Conservation (phyloP, 805 yeast genomes). For the Metschnikowia arizonensis region DNA sequence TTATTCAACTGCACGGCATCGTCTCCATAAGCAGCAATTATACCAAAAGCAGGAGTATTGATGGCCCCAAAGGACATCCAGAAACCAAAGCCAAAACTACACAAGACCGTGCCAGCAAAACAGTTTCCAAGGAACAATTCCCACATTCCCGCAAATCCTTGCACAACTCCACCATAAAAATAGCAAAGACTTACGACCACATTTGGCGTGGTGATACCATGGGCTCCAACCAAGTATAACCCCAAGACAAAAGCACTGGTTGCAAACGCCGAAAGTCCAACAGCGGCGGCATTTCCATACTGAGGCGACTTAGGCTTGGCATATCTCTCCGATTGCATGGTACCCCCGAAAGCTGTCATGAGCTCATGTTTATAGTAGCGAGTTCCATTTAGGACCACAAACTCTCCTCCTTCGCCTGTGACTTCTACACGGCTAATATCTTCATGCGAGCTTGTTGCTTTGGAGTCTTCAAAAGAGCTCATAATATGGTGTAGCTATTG, state of each 20-base stretch:
- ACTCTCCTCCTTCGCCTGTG: slow-evolving; percentile 37
- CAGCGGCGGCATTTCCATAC: slow-evolving; percentile 50
- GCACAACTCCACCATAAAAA: slow-evolving; percentile 49
- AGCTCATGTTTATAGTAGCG: slow-evolving; percentile 52
- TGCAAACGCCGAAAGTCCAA: slow-evolving; percentile 50
- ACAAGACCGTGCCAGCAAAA: slow-evolving; percentile 52
- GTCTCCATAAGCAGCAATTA: slow-evolving; percentile 43
- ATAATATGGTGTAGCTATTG: not conserved
- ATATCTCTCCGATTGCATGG: slow-evolving; percentile 41
- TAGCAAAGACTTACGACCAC: slow-evolving; percentile 44
- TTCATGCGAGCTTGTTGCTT: not conserved
- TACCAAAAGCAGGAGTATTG: slow-evolving; percentile 53
- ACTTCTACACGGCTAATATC: not conserved
- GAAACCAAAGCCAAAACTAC: slow-evolving; percentile 50
- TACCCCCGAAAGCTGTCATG: slow-evolving; percentile 61
- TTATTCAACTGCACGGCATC: slow-evolving; percentile 40
- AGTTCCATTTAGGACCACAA: slow-evolving; percentile 39
- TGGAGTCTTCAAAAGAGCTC: slow-evolving; percentile 4
- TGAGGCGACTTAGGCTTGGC: slow-evolving; percentile 37
- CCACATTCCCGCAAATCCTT: slow-evolving; percentile 49
- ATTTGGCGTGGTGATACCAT: slow-evolving; percentile 41
- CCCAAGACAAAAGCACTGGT: slow-evolving; percentile 47
- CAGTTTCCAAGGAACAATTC: slow-evolving; percentile 50
- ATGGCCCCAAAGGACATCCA: slow-evolving; percentile 50
- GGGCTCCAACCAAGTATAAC: slow-evolving; percentile 43